phyloP scores from a whole-genome alignment of 176 grass and related monocot species.

The Echinochloa phyllopogon region DNA sequence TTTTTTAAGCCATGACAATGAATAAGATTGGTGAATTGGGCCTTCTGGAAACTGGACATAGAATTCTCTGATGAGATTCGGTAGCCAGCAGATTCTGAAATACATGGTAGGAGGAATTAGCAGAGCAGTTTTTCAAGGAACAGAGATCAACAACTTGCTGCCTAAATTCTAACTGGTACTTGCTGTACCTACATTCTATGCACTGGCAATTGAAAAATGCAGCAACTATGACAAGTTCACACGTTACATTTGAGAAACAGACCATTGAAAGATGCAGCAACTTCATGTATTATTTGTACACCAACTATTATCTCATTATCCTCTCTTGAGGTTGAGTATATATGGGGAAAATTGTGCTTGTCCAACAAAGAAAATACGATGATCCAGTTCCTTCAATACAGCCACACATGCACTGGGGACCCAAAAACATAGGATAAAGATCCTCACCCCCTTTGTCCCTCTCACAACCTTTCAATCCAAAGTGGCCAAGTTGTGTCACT shows the following conservation, averaged over 20 bases:
- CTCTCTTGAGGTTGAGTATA: constrained; percentile 16
- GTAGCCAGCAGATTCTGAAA: constrained; percentile 2
- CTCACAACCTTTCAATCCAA: constrained; percentile 44
- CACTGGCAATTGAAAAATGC: constrained; percentile 4
- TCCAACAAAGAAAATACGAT: constrained; percentile 34
- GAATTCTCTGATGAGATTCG: constrained; percentile 35
- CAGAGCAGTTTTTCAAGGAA: constrained; percentile 37
- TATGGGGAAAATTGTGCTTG: constrained; percentile 21
- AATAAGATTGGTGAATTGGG: not conserved
- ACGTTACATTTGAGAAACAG: constrained; percentile 4
- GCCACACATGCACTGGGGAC: constrained; percentile 42
- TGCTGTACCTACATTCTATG: constrained; percentile 24
- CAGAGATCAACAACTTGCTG: constrained; percentile 31
- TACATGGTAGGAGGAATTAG: constrained; percentile 34
- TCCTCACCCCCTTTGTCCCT: not conserved
- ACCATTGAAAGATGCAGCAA: constrained; percentile 5
- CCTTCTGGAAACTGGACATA: constrained; percentile 12
- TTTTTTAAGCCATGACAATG: not conserved
- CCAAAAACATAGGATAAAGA: constrained; percentile 44
- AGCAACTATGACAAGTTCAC: constrained; percentile 18
- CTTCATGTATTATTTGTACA: not conserved
- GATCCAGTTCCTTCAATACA: constrained; percentile 40
- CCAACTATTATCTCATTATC: constrained; percentile 16
- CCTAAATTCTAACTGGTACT: constrained; percentile 43
- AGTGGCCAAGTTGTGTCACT: constrained; percentile 11